A percentile compares a stretch with the other conserved stretches of the same genome.
These are phyloP conservation scores for Wickerhamomyces silvicola DNA, from an alignment of 805 yeast genomes.

Conservation along the genomic window DNA sequence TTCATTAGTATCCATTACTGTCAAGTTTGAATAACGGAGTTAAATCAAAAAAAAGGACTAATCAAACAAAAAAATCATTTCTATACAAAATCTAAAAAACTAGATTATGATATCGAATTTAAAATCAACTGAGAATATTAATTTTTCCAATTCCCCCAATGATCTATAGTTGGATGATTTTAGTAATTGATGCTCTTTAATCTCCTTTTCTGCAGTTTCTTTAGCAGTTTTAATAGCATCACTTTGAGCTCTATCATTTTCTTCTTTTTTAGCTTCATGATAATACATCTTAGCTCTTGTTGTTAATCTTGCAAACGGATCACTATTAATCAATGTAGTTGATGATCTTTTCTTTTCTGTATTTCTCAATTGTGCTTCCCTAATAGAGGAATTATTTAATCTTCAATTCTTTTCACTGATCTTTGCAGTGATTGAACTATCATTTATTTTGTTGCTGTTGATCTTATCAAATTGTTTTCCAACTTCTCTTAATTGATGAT, in stretches of 20 bases:
- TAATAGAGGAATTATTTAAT: constrained; percentile 67
- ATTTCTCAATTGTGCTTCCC: constrained; percentile 70
- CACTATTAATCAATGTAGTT: constrained; percentile 41
- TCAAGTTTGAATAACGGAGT: too few relatives aligned
- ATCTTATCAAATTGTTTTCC: constrained; percentile 28
- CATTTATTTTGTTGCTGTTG: constrained; percentile 28
- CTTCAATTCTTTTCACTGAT: constrained; percentile 60
- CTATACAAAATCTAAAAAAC: constrained; percentile 1
- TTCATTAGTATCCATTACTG: neutral
- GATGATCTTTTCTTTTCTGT: constrained; percentile 45
- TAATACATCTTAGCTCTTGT: constrained; percentile 85
- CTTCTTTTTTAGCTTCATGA: constrained; percentile 44
- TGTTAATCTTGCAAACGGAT: constrained; percentile 87
- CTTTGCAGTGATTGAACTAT: constrained; percentile 26
- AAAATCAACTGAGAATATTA: constrained; percentile 37
- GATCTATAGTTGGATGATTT: constrained; percentile 50
- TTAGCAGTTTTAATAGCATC: constrained; percentile 43
- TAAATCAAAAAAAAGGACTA: too few relatives aligned
- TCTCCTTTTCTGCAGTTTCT: constrained; percentile 34
- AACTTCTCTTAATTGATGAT: constrained; percentile 28
- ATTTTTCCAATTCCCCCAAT: constrained; percentile 50
- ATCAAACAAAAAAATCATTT: neutral
- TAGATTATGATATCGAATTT: constrained; percentile 31
- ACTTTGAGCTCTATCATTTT: constrained; percentile 51
- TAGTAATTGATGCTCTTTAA: constrained; percentile 36